Percentiles rank a stretch among this genome's conserved stretches.
phyloP scores from a whole-genome alignment of 495 filamentous ascomycete genomes.

The Podospora pseudopauciseta region DNA sequence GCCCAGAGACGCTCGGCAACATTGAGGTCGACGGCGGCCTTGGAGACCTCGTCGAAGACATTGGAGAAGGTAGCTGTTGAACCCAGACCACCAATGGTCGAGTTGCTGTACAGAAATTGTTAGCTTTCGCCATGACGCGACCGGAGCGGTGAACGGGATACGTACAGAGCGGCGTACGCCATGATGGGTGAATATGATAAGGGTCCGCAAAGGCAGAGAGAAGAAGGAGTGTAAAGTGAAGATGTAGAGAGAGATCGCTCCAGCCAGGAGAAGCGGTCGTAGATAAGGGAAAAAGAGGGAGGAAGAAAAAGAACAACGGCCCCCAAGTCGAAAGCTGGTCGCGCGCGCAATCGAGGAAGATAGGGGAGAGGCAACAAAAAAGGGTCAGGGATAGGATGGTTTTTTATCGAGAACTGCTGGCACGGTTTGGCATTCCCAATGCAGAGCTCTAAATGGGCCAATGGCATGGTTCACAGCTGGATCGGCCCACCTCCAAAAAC shows the following conservation, averaged over 20 bases:
- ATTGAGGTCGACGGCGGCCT: slow-evolving; percentile 85
- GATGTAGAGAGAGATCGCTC: background rate
- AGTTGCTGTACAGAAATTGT: slow-evolving; percentile 25
- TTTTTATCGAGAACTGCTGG: slow-evolving; percentile 23
- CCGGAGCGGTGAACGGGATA: background rate
- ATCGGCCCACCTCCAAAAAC: slow-evolving; percentile 31
- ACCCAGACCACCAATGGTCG: slow-evolving; percentile 48
- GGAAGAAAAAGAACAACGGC: slow-evolving; percentile 17
- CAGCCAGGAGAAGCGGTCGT: background rate
- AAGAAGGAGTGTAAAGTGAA: slow-evolving; percentile 2
- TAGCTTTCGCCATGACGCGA: slow-evolving; percentile 19
- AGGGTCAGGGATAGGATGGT: slow-evolving; percentile 23
- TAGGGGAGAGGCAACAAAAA: slow-evolving; percentile 10
- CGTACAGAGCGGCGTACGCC: slow-evolving; percentile 41
- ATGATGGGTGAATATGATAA: slow-evolving; percentile 28
- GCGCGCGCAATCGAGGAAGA: slow-evolving; percentile 13
- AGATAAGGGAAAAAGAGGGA: slow-evolving; percentile 8
- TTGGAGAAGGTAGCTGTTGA: slow-evolving; percentile 65
- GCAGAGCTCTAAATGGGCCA: slow-evolving; percentile 7
- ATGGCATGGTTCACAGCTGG: slow-evolving; percentile 16
- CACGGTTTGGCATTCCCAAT: slow-evolving; percentile 5
- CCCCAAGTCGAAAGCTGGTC: slow-evolving; percentile 12
- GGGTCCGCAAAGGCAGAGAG: background rate
- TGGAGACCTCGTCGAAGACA: slow-evolving; percentile 81
- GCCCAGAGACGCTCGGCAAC: slow-evolving; percentile 82